Percentiles rank a stretch among this genome's conserved stretches.
These are phyloP conservation scores for Colletotrichum kahawae DNA, from an alignment of 2,329 filamentous ascomycete genomes.

Conservation along the genomic window DNA sequence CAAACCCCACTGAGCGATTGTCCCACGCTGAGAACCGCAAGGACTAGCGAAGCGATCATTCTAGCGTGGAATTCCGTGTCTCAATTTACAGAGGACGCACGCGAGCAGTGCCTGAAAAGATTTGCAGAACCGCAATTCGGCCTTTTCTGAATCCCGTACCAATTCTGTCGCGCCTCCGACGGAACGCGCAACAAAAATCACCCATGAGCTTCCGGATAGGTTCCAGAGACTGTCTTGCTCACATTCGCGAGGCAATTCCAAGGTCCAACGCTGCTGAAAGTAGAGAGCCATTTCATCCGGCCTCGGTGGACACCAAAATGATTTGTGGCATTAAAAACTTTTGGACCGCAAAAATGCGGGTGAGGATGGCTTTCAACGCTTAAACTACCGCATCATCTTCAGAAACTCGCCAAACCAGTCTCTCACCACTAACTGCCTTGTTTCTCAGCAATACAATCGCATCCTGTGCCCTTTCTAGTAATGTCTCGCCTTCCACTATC, in stretches of 20 bases:
- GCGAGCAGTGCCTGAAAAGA: neutral
- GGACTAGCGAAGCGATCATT: neutral
- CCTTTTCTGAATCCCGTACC: neutral
- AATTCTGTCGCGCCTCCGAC: neutral
- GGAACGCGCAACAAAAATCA: neutral
- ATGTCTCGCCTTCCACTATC: conserved; percentile 43
- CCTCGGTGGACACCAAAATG: neutral
- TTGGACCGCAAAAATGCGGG: neutral
- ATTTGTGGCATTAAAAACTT: neutral
- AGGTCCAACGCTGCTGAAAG: neutral
- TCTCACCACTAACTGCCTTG: conserved; percentile 45
- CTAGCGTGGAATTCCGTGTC: neutral
- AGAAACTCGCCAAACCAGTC: conserved; percentile 39
- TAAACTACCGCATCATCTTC: neutral
- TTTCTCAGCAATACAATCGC: conserved; percentile 39
- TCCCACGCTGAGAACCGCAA: neutral
- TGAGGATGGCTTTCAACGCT: neutral
- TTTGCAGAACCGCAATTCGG: neutral
- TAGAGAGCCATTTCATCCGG: fast-evolving
- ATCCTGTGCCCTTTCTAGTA: conserved; percentile 43
- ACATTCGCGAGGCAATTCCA: fast-evolving
- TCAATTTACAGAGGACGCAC: neutral
- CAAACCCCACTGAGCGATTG: neutral
- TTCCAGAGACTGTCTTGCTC: fast-evolving
- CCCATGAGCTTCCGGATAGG: fast-evolving